phyloP scores from a whole-genome alignment of 306 rosid genomes.

The Ceratonia siliqua region DNA sequence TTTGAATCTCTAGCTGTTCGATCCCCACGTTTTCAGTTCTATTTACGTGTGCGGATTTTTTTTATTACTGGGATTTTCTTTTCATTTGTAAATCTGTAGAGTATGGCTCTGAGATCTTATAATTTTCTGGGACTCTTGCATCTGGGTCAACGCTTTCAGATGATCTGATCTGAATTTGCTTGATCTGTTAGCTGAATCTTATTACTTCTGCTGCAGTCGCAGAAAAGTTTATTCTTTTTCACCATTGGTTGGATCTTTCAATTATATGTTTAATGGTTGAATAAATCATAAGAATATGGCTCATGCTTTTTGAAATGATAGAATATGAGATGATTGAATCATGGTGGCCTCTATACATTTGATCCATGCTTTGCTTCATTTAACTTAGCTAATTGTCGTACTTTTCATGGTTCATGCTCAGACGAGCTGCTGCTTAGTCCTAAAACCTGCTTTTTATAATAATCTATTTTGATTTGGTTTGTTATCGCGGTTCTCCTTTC shows the following conservation, averaged over 20 bases:
- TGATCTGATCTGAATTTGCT: conserved; percentile 6
- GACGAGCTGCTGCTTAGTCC: neutral
- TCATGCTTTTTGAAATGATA: neutral
- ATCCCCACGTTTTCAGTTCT: neutral
- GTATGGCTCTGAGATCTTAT: conserved; percentile 16
- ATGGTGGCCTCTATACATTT: neutral
- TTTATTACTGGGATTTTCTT: neutral
- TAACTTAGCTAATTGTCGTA: neutral
- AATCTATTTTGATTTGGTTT: neutral
- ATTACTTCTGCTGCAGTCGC: neutral
- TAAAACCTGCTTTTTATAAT: no score
- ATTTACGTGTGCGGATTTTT: neutral
- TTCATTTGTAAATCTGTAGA: neutral
- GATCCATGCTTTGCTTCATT: neutral
- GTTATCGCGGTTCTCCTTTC: neutral
- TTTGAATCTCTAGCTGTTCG: neutral
- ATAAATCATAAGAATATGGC: neutral
- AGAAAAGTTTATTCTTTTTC: neutral
- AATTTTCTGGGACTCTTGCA: neutral
- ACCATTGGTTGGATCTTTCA: neutral
- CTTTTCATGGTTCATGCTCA: neutral
- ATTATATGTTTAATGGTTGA: neutral
- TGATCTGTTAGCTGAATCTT: conserved; percentile 17
- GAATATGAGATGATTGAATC: neutral
- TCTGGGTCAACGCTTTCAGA: neutral